Conservation (phyloP, 495 filamentous ascomycete genomes). For the Talaromyces stipitatus region DNA sequence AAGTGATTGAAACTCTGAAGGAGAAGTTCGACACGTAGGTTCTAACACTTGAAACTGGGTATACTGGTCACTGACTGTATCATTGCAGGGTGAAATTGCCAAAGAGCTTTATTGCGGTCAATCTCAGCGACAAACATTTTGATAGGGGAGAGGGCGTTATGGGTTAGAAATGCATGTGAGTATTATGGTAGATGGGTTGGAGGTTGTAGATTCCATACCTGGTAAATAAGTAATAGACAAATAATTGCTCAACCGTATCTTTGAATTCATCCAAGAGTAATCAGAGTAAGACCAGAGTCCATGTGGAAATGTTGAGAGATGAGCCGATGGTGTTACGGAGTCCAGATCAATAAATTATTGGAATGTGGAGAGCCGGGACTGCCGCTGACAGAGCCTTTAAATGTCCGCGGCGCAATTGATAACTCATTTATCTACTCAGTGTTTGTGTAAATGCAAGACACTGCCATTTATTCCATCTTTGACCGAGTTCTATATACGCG, state of each 20-base stretch:
- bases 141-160: neutral
- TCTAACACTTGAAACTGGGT: slow-evolving; percentile 4
- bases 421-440: too few species aligned
- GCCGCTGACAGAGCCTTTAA: too few species aligned
- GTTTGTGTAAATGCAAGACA: neutral
- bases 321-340: too few species aligned
- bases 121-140: slow-evolving; percentile 63
- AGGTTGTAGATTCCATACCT: neutral
- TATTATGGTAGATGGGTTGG: neutral
- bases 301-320: too few species aligned
- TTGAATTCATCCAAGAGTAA: neutral
- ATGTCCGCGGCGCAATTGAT: too few species aligned
- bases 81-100: slow-evolving; percentile 75
- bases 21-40: slow-evolving; percentile 91
- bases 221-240: neutral
- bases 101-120: slow-evolving; percentile 86
- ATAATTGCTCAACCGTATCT: neutral
- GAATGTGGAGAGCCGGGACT: too few species aligned
- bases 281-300: neutral
- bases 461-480: neutral
- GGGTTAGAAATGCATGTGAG: neutral
- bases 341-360: too few species aligned
- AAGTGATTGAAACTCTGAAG: slow-evolving; percentile 85
- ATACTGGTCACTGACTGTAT: slow-evolving; percentile 7
- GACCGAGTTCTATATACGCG: neutral